Evolutionary conservation across 1,284 basidiomycete species (phyloP), one percentile per base, ranked within the genome.

Genomic region (Trichosporon faecale): DNA sequence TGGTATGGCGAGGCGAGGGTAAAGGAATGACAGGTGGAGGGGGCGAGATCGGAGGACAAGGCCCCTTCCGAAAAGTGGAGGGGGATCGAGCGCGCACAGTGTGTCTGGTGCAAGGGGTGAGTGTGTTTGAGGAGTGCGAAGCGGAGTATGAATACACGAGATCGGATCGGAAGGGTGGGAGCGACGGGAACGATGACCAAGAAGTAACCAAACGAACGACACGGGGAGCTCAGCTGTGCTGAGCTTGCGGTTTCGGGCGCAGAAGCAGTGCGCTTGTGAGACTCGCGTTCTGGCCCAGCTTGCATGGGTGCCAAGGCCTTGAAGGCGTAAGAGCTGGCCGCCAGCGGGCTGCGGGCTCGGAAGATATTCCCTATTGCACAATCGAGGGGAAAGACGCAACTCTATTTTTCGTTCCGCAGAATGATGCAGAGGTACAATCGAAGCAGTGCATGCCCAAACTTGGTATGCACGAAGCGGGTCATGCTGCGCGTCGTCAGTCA

Each of bases 321-420:
- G n/a, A n/a, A n/a, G n/a, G n/a, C n/a, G n/a, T n/a, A n/a, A 23
- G 49, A 11, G 49, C 49, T 52, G 23, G 21, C 9, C 2, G 49
- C 23, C 11, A 9, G 11, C 21, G 49, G 21, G 49, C 49, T 2
- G 23, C 49, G 49, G 49, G n/a, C 21, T 49, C 21, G 49, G 9
- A n/a, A 9, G 16, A 21, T 23, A 52, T 9, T n/a, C 46, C 5
- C 6, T 5, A 8, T 2, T 52, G 21, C 49, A 52, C 57, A 61
- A 18, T 31, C 16, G 18, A n/a, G 18, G 57, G 14, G 18, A 18
- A 33, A n/a, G 11, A 61, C 3, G 16, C 4, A 61, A 61, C 57
- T 61, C 29, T 61, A 61, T n/a, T 61, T 60, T 29, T 61, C 57
- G 33, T 61, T 61, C 29, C 57, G 57, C 57, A 61, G 29, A 33